phyloP scores from a whole-genome alignment of 768 basidiomycete genomes.

The Serendipita vermifera region DNA sequence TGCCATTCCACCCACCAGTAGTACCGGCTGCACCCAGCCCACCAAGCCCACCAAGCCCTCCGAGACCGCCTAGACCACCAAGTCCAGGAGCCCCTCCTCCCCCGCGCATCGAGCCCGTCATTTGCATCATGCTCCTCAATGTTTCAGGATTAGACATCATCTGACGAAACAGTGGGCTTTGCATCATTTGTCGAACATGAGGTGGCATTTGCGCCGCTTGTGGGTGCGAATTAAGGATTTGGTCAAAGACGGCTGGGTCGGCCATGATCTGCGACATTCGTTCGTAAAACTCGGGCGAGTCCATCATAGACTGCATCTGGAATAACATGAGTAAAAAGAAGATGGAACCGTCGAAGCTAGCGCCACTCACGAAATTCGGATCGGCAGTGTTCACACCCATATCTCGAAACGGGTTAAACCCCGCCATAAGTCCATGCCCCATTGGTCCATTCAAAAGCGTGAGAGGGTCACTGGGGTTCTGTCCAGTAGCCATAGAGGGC shows the following conservation, averaged over 20 bases:
- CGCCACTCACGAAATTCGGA: slow-evolving; percentile 70
- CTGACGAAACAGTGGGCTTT: slow-evolving; percentile 58
- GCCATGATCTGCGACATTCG: slow-evolving; percentile 82
- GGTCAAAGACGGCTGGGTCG: slow-evolving; percentile 77
- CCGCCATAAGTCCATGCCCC: slow-evolving; percentile 69
- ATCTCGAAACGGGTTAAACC: slow-evolving; percentile 83
- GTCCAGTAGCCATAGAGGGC: slow-evolving; percentile 82
- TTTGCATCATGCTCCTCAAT: slow-evolving; percentile 62
- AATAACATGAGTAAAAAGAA: not conserved
- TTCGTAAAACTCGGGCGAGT: slow-evolving; percentile 68
- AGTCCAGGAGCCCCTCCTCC: slow-evolving; percentile 26
- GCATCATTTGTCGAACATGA: slow-evolving; percentile 65
- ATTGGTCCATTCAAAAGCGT: slow-evolving; percentile 67
- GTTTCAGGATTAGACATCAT: slow-evolving; percentile 76
- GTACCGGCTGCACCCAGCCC: not conserved
- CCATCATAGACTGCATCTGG: slow-evolving; percentile 75
- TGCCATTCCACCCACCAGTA: not conserved
- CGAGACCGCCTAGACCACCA: slow-evolving; percentile 17
- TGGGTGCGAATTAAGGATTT: slow-evolving; percentile 72
- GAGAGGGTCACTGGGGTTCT: slow-evolving; percentile 77
- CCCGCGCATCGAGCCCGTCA: slow-evolving; percentile 42
- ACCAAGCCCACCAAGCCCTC: slow-evolving; percentile 12
- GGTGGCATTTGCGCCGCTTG: slow-evolving; percentile 64
- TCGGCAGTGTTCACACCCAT: slow-evolving; percentile 87
- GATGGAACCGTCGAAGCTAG: not conserved